Conservation (phyloP, 345 rosid species). For the Tarenaya hassleriana region DNA sequence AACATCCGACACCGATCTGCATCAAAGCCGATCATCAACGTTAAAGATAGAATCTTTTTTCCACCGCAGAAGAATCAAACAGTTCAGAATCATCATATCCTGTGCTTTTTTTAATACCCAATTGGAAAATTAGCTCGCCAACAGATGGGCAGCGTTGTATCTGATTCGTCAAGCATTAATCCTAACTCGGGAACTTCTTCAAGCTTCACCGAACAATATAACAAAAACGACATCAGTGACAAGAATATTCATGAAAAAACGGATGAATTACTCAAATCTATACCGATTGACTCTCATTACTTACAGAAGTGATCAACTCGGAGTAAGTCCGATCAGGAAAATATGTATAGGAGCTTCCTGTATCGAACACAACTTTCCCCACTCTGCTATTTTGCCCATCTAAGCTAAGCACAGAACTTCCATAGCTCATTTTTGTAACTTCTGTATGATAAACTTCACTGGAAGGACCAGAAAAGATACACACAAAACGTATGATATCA, state of each 20-base stretch:
- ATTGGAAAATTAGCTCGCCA: constrained; percentile 52
- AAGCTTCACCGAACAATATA: constrained; percentile 40
- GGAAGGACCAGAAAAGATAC: constrained; percentile 9
- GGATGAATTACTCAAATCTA: background rate
- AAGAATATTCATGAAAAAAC: constrained; percentile 7
- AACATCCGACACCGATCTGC: constrained; percentile 60
- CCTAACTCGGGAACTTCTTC: constrained; percentile 40
- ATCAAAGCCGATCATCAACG: constrained; percentile 2
- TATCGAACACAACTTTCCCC: constrained; percentile 56
- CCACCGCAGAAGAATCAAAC: background rate
- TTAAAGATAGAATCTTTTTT: constrained; percentile 6
- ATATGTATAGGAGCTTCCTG: constrained; percentile 92
- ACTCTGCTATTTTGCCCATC: constrained; percentile 35
- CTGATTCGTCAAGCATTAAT: constrained; percentile 49
- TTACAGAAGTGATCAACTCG: constrained; percentile 62
- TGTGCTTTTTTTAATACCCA: constrained; percentile 47
- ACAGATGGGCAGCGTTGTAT: constrained; percentile 69
- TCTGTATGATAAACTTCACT: constrained; percentile 56
- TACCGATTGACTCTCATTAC: constrained; percentile 17
- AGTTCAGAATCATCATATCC: too few relatives aligned
- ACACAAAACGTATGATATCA: background rate
- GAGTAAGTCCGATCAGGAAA: constrained; percentile 64
- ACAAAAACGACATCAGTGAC: constrained; percentile 4
- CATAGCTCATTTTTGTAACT: constrained; percentile 56
- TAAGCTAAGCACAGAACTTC: constrained; percentile 46